A percentile compares a stretch with the other conserved stretches of the same genome.
Conservation (phyloP, 2,329 filamentous ascomycete species). For the Sporothrix inflata region DNA sequence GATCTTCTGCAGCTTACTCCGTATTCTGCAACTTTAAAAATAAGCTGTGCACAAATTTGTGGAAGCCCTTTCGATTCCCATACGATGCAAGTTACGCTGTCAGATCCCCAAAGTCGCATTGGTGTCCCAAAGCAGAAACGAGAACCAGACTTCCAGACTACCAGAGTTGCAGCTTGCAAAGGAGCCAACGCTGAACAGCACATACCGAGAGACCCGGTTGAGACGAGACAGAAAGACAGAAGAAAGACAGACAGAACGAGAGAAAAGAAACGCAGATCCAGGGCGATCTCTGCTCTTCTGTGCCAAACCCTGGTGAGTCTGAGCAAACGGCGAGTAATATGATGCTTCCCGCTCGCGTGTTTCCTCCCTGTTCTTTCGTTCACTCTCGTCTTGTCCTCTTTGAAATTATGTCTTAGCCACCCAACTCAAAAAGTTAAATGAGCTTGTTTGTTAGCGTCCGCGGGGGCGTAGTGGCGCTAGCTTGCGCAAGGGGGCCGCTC, state of each 20-base stretch:
- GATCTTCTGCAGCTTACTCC: too few species aligned
- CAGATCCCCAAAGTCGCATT: not conserved
- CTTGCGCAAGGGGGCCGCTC: not conserved
- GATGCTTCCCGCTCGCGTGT: not conserved
- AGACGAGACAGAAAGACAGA: not conserved
- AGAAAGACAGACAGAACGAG: not conserved
- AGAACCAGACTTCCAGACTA: not conserved
- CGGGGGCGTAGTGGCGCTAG: not conserved
- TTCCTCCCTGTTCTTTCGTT: not conserved
- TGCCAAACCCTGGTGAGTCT: not conserved
- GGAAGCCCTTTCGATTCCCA: too few species aligned
- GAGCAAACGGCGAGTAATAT: not conserved
- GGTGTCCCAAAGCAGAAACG: slow-evolving; percentile 3
- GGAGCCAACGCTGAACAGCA: not conserved
- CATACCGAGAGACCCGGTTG: not conserved
- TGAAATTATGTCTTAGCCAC: slow-evolving; percentile 3
- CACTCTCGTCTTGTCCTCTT: not conserved
- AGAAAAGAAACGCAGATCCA: not conserved
- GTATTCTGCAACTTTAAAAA: too few species aligned
- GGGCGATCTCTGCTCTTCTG: not conserved
- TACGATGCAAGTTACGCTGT: too few species aligned
- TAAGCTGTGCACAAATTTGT: too few species aligned
- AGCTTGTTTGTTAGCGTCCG: slow-evolving; percentile 17
- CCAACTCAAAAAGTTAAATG: slow-evolving; percentile 10
- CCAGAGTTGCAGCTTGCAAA: not conserved